These are phyloP conservation scores for Populus trichocarpa DNA, from an alignment of 441 rosid species.

Conservation along the genomic window DNA sequence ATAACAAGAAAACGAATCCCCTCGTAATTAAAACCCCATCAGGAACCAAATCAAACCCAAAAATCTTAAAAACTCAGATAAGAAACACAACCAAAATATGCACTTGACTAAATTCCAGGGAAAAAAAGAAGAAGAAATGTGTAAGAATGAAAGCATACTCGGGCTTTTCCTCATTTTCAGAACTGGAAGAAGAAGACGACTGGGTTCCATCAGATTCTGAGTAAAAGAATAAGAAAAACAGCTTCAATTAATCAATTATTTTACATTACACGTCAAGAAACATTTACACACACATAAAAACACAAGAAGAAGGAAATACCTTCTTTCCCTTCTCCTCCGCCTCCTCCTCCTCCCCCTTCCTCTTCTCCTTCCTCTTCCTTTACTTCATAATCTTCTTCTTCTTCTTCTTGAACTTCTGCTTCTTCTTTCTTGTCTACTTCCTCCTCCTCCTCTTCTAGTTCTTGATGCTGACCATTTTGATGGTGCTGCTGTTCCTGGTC, in stretches of 20 bases:
- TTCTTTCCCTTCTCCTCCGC: background rate
- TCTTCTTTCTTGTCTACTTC: conserved; percentile 1
- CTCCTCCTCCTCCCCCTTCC: conserved; percentile 12
- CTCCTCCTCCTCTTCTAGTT: conserved; percentile 9
- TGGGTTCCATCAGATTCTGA: conserved; percentile 64
- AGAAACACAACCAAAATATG: conserved; percentile 1
- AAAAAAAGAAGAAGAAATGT: conserved; percentile 2
- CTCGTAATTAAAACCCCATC: background rate
- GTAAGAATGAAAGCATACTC: conserved; percentile 38
- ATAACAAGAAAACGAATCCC: background rate
- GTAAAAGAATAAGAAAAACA: conserved; percentile 10
- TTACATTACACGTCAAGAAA: conserved; percentile 16
- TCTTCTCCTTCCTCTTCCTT: conserved; percentile 26
- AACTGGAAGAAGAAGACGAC: conserved; percentile 32
- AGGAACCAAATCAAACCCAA: background rate
- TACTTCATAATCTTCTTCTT: conserved; percentile 20
- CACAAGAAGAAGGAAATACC: conserved; percentile 4
- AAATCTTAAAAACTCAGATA: background rate
- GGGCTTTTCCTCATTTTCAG: conserved; percentile 49
- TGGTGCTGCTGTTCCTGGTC: background rate
- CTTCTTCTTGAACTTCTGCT: conserved; percentile 22
- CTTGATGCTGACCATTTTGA: conserved; percentile 7
- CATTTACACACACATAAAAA: conserved; percentile 16
- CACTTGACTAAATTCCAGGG: background rate
- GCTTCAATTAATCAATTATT: conserved; percentile 15